Evolutionary conservation across 2,329 filamentous ascomycete genomes (phyloP), one percentile per base, ranked within the genome.

Genomic region (Alternaria consortialis): DNA sequence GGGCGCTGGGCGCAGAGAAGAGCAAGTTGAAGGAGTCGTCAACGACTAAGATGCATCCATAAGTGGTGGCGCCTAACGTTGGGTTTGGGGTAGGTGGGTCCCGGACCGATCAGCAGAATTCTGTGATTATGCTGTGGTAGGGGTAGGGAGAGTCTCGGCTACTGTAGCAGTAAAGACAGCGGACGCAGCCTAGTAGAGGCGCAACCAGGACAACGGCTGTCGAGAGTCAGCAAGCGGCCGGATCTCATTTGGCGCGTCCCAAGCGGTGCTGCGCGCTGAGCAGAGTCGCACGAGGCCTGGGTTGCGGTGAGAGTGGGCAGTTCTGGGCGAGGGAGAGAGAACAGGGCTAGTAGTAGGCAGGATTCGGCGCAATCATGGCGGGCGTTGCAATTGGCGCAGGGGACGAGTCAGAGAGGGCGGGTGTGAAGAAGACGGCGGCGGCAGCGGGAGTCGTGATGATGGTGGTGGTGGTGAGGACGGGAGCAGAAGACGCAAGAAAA

Each of bases 1-100:
- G 71, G 71, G 77, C 76, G 74, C 74, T 66, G 53, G 43, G 56
- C 68, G 74, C 76, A 74, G 74, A 78, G 77, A 78, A 79, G 69
- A 70, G 69, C 73, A 78, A 73, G 57, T 70, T 25, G 64, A 57
- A 62, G 62, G 60, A 60, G 62, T 50, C 48, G 55, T 58, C 55
- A 63, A 62, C 54, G 64, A 65, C 67, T 74, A 77, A 64, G 58
- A 52, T 61, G 61, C 53, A 64, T 74, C 69, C 76, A 77, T 78
- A 56, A 63, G 62, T 63, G 61, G 65, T 62, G 65, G 65, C 58
- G 63, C 58, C 62, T 53, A 54, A 65, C 60, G 67, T 66, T 58
- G 60, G 57, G 56, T 58, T 67, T 60, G 67, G 66, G 68, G 65
- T 63, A 68, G 64, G 65, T 67, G 71, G 71, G 65, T 64, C 70